Evolutionary conservation across 2,329 filamentous ascomycete genomes (phyloP).

Genomic region (Cladosporium sp.): DNA sequence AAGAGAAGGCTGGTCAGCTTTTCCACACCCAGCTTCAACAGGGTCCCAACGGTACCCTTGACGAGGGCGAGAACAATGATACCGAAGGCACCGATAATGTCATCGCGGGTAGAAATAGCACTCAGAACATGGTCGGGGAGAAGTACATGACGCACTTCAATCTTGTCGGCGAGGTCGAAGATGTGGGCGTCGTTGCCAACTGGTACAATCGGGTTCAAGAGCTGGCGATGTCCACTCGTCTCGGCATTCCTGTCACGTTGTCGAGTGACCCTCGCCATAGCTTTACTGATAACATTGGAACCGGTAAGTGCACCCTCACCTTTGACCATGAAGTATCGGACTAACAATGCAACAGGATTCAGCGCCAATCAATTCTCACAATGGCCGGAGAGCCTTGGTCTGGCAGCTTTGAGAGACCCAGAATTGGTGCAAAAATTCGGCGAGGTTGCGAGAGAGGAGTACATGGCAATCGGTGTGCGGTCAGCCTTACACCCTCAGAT

Average conservation of each 20-base stretch:
- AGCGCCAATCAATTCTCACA: slow-evolving; percentile 44
- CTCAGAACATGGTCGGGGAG: slow-evolving; percentile 33
- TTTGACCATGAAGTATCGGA: too few species aligned
- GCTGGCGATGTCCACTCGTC: slow-evolving; percentile 40
- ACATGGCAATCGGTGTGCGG: slow-evolving; percentile 41
- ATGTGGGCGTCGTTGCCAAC: slow-evolving; percentile 33
- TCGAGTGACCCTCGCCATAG: slow-evolving; percentile 47
- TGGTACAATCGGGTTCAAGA: slow-evolving; percentile 44
- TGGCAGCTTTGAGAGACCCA: slow-evolving; percentile 46
- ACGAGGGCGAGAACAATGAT: slow-evolving; percentile 6
- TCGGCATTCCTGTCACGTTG: slow-evolving; percentile 49
- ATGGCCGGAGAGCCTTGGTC: slow-evolving; percentile 50
- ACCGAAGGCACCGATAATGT: slow-evolving; percentile 1
- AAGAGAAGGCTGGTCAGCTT: slow-evolving; percentile 48
- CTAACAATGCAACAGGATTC: slow-evolving; percentile 27
- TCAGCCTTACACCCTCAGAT: slow-evolving; percentile 49
- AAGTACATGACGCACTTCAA: slow-evolving; percentile 47
- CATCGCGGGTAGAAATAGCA: slow-evolving; percentile 21
- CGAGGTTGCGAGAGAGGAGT: slow-evolving; percentile 48
- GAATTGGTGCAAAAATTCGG: slow-evolving; percentile 45
- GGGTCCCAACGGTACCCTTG: slow-evolving; percentile 33
- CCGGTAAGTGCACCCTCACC: slow-evolving; percentile 12
- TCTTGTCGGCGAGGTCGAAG: slow-evolving; percentile 41
- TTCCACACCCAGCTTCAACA: slow-evolving; percentile 40
- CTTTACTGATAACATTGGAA: slow-evolving; percentile 43